A percentile compares a stretch with the other conserved stretches of the same genome.
phyloP scores from a whole-genome alignment of 208 protist genomes.

The Trypanosoma boissoni region DNA sequence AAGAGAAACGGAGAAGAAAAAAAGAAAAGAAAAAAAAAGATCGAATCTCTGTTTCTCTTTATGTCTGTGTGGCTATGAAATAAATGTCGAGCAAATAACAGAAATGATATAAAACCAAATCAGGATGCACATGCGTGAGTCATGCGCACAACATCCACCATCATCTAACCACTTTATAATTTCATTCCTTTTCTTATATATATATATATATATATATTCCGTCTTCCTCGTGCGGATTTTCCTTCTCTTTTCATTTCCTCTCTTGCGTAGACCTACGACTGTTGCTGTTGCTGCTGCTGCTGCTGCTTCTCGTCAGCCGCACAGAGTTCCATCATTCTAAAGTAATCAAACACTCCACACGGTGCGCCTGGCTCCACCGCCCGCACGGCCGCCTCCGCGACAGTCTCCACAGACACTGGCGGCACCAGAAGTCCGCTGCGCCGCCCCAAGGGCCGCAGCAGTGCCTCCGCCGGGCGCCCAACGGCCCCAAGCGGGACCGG shows the following conservation, averaged over 20 bases:
- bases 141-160: neutral
- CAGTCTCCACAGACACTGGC: constrained; percentile 57
- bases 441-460: constrained; percentile 40
- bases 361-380: constrained; percentile 36
- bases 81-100: neutral
- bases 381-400: constrained; percentile 68
- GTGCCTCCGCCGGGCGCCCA: constrained; percentile 49
- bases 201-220: neutral
- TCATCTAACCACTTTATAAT: neutral
- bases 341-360: constrained; percentile 53
- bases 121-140: neutral
- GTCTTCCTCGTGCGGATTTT: no score
- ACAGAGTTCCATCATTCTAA: constrained; percentile 65
- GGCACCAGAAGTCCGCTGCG: constrained; percentile 48
- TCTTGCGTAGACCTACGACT: neutral
- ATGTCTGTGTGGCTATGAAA: neutral
- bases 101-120: neutral
- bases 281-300: neutral
- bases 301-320: neutral
- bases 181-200: neutral
- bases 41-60: neutral
- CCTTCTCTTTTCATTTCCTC: neutral
- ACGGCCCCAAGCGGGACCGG: constrained; percentile 65
- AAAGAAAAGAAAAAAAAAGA: neutral
- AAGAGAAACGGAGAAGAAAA: neutral